These are phyloP conservation scores for Neurospora crassa DNA, from an alignment of 2,329 filamentous ascomycete genomes.

Conservation along the genomic window DNA sequence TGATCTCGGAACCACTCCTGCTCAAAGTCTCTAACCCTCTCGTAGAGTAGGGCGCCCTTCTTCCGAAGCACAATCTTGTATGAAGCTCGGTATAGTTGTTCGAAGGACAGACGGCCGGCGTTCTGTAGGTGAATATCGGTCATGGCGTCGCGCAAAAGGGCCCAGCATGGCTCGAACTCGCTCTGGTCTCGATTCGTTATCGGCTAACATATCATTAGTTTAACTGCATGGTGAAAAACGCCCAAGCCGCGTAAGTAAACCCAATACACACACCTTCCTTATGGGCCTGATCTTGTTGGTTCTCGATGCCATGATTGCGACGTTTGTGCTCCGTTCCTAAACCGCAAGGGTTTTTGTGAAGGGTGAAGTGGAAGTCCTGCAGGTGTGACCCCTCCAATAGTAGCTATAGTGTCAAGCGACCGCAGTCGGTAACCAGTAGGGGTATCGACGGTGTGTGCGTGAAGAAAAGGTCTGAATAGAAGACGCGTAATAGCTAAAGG, in stretches of 20 bases:
- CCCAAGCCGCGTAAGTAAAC: neutral
- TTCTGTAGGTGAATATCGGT: constrained; percentile 87
- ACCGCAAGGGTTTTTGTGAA: neutral
- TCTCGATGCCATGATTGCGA: constrained; percentile 11
- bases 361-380: neutral
- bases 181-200: constrained; percentile 40
- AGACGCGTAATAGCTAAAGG: neutral
- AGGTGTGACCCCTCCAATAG: neutral
- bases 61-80: constrained; percentile 92
- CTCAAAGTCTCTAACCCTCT: constrained; percentile 72
- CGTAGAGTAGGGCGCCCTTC: constrained; percentile 73
- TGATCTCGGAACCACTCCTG: constrained; percentile 66
- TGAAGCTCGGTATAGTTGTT: constrained; percentile 85
- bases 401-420: neutral
- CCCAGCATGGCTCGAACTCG: constrained; percentile 84
- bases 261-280: constrained; percentile 11
- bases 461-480: neutral
- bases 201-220: constrained; percentile 11
- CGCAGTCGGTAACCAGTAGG: neutral
- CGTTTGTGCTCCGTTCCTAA: neutral
- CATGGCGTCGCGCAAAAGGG: constrained; percentile 64
- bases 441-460: neutral
- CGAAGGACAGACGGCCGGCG: constrained; percentile 82
- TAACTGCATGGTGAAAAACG: neutral
- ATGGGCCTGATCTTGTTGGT: constrained; percentile 15